phyloP scores from a whole-genome alignment of 768 basidiomycete genomes.

The Austroboletus eburneus region DNA sequence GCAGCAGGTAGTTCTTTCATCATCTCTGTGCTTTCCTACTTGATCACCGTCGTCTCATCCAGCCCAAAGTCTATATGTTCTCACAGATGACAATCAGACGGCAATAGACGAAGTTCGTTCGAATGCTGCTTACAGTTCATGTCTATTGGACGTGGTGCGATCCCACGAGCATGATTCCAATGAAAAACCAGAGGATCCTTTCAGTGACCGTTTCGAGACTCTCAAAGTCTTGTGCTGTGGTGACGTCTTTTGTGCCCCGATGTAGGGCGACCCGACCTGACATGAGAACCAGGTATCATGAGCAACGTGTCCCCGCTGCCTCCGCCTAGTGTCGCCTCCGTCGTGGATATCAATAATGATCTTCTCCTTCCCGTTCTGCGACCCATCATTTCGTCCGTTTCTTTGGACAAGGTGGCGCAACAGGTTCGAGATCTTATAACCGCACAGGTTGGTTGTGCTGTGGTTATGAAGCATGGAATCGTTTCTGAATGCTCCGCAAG shows the following conservation, averaged over 20 bases:
- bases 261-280: background rate
- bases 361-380: conserved; percentile 67
- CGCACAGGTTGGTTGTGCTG: conserved; percentile 40
- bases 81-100: conserved; percentile 87
- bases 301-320: conserved; percentile 75
- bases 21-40: background rate
- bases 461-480: background rate
- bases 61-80: conserved; percentile 92
- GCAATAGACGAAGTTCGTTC: conserved; percentile 62
- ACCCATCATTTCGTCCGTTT: conserved; percentile 59
- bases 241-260: conserved; percentile 28
- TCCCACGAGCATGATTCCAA: conserved; percentile 28
- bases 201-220: conserved; percentile 46
- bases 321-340: conserved; percentile 56
- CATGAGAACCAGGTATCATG: conserved; percentile 53
- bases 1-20: conserved; percentile 62
- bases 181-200: conserved; percentile 38
- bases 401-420: conserved; percentile 47
- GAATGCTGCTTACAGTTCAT: conserved; percentile 57
- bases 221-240: conserved; percentile 72
- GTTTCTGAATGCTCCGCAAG: conserved; percentile 28
- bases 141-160: conserved; percentile 60
- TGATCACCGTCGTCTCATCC: conserved; percentile 1
- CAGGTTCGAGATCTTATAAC: conserved; percentile 49
- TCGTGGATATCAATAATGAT: conserved; percentile 66